These are phyloP conservation scores for Penicillium macrosclerotiorum DNA, from an alignment of 495 filamentous ascomycete species.

Conservation along the genomic window DNA sequence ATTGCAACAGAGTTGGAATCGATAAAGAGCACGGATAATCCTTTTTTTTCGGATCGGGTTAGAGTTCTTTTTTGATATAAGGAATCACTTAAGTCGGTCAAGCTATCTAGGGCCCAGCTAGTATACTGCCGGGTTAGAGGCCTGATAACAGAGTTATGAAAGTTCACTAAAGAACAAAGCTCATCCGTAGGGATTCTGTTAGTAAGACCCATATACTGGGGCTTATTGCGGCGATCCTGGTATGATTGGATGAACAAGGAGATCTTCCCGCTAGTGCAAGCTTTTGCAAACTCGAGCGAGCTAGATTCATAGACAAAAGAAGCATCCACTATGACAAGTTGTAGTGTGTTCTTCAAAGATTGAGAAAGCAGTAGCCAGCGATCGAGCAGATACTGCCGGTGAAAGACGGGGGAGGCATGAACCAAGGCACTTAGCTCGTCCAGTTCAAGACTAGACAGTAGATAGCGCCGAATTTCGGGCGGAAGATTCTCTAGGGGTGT, in stretches of 20 bases:
- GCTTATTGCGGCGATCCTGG: neutral
- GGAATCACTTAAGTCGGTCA: neutral
- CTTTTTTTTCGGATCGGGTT: slow-evolving; percentile 17
- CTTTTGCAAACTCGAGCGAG: neutral
- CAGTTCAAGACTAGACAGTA: slow-evolving; percentile 11
- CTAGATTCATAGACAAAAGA: slow-evolving; percentile 11
- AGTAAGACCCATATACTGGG: neutral
- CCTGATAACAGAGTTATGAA: slow-evolving; percentile 19
- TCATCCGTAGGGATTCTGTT: slow-evolving; percentile 13
- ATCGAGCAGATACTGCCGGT: slow-evolving; percentile 25
- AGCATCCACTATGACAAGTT: slow-evolving; percentile 14
- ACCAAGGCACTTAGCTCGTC: slow-evolving; percentile 19
- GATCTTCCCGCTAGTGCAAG: neutral
- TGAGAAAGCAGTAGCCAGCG: slow-evolving; percentile 7
- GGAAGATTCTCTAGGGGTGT: slow-evolving; percentile 16
- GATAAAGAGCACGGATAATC: slow-evolving; percentile 26
- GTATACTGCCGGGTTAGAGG: slow-evolving; percentile 15
- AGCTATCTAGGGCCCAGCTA: slow-evolving; percentile 6
- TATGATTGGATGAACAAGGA: slow-evolving; percentile 8
- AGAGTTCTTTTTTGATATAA: neutral
- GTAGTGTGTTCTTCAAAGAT: slow-evolving; percentile 10
- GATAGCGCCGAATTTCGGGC: slow-evolving; percentile 12
- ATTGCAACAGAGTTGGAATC: slow-evolving; percentile 26
- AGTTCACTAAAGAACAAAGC: slow-evolving; percentile 4
- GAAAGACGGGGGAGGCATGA: slow-evolving; percentile 25